These are phyloP conservation scores for Ascochyta fabae DNA, from an alignment of 2,329 filamentous ascomycete genomes.

Conservation along the genomic window DNA sequence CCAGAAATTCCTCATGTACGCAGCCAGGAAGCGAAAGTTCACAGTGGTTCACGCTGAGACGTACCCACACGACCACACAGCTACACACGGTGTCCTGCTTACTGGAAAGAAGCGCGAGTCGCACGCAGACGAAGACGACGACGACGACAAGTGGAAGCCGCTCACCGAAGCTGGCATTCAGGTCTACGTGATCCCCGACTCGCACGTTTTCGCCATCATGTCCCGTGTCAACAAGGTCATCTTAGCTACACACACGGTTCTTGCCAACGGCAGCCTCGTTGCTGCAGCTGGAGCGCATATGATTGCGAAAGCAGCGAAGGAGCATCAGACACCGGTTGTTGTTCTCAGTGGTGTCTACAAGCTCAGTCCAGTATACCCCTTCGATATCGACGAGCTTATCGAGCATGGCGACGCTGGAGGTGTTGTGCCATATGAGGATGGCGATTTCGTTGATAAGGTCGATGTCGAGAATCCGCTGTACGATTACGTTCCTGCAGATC, in stretches of 20 bases:
- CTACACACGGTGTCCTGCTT: conserved; percentile 66
- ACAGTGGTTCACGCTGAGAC: conserved; percentile 84
- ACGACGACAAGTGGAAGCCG: conserved; percentile 72
- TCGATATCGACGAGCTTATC: conserved; percentile 79
- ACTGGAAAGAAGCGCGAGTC: conserved; percentile 59
- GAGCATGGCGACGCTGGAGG: conserved; percentile 84
- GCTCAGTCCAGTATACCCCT: conserved; percentile 86
- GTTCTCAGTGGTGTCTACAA: conserved; percentile 93
- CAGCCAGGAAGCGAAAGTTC: conserved; percentile 87
- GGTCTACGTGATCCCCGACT: conserved; percentile 84
- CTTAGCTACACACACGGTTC: conserved; percentile 82
- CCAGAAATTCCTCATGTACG: conserved; percentile 86
- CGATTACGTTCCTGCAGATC: conserved; percentile 79
- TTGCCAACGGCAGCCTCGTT: conserved; percentile 86
- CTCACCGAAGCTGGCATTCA: conserved; percentile 78
- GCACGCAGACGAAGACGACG: conserved; percentile 59
- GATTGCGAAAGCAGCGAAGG: conserved; percentile 83
- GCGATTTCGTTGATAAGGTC: conserved; percentile 76
- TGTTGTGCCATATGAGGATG: conserved; percentile 79
- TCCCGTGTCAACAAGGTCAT: conserved; percentile 95
- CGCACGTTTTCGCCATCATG: conserved; percentile 91
- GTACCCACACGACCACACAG: conserved; percentile 71
- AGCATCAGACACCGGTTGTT: conserved; percentile 82
- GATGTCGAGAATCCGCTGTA: conserved; percentile 80
- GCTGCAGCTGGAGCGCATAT: conserved; percentile 83